Evolutionary conservation across 75 land plant species (phyloP).

Genomic region (Gnetum montanum): DNA sequence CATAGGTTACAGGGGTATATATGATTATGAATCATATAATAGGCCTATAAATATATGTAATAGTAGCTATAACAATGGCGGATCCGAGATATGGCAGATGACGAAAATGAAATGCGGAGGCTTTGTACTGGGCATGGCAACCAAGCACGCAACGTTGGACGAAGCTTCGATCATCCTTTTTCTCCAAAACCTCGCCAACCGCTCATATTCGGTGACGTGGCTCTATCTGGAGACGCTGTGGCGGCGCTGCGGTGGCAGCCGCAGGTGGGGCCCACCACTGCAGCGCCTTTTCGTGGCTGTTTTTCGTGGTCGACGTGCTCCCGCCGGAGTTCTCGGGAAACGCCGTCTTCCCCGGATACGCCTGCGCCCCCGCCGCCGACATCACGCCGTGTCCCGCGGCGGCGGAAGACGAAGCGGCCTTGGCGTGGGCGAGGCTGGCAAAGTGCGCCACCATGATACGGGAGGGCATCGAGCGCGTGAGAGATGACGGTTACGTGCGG

Average conservation of each 20-base stretch:
- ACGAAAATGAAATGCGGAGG: slow-evolving; percentile 35
- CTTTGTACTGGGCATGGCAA: slow-evolving; percentile 19
- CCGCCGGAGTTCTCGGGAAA: slow-evolving; percentile 21
- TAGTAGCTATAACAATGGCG: background rate
- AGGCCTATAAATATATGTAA: no score
- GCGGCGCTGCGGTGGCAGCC: no score
- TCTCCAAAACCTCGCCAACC: slow-evolving; percentile 1
- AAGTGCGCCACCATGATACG: no score
- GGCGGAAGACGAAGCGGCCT: slow-evolving; percentile 12
- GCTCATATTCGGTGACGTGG: no score
- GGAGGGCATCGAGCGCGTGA: slow-evolving; percentile 11
- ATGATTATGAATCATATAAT: background rate
- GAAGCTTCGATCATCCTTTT: background rate
- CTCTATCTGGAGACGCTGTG: no score
- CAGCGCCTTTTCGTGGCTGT: slow-evolving; percentile 5
- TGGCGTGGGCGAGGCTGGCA: slow-evolving; percentile 11
- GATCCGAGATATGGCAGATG: slow-evolving; percentile 10
- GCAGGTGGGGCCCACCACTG: no score
- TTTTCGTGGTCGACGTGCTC: slow-evolving; percentile 23
- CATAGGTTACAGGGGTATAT: no score
- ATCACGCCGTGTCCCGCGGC: no score
- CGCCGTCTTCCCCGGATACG: slow-evolving; percentile 22
- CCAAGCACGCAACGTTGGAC: slow-evolving; percentile 16
- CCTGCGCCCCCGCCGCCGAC: slow-evolving; percentile 3
- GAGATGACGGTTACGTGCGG: slow-evolving; percentile 23